These are phyloP conservation scores for Candida incommunis DNA, from an alignment of 805 yeast species.

Conservation along the genomic window DNA sequence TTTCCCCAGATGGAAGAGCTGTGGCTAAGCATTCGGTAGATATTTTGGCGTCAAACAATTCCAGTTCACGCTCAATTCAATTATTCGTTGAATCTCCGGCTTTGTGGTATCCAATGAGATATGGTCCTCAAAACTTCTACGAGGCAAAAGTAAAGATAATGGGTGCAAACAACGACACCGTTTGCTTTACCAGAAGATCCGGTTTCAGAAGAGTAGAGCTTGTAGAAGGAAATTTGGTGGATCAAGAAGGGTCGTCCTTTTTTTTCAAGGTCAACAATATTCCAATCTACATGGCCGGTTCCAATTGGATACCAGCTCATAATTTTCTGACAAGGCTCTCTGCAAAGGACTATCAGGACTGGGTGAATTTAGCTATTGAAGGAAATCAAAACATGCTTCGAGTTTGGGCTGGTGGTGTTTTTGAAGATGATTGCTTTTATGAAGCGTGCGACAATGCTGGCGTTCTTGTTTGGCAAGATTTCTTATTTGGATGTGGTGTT, in stretches of 20 bases:
- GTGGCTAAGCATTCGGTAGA: not conserved
- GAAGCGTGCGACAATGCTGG: slow-evolving; percentile 31
- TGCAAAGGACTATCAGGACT: slow-evolving; percentile 23
- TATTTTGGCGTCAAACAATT: slow-evolving; percentile 1
- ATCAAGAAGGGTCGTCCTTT: slow-evolving; percentile 27
- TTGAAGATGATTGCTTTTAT: slow-evolving; percentile 30
- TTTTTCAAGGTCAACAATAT: slow-evolving; percentile 28
- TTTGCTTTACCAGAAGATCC: slow-evolving; percentile 13
- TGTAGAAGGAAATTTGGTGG: slow-evolving; percentile 23
- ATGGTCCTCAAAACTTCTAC: slow-evolving; percentile 27
- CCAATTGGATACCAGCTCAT: slow-evolving; percentile 38
- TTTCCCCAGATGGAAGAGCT: not conserved
- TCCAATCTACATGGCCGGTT: slow-evolving; percentile 27
- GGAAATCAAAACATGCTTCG: slow-evolving; percentile 33
- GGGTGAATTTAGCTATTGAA: slow-evolving; percentile 23
- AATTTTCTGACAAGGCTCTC: slow-evolving; percentile 24
- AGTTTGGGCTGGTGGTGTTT: slow-evolving; percentile 38
- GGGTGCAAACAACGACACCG: not conserved
- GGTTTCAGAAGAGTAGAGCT: slow-evolving; percentile 29
- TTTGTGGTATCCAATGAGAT: slow-evolving; percentile 29
- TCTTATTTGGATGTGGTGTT: slow-evolving; percentile 44
- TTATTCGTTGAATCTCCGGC: slow-evolving; percentile 16
- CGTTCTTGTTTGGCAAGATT: slow-evolving; percentile 39
- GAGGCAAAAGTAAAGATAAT: slow-evolving; percentile 11
- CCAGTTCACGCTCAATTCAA: slow-evolving; percentile 2